phyloP scores from a whole-genome alignment of 83 land plant species.

The Diphasiastrum complanatum region DNA sequence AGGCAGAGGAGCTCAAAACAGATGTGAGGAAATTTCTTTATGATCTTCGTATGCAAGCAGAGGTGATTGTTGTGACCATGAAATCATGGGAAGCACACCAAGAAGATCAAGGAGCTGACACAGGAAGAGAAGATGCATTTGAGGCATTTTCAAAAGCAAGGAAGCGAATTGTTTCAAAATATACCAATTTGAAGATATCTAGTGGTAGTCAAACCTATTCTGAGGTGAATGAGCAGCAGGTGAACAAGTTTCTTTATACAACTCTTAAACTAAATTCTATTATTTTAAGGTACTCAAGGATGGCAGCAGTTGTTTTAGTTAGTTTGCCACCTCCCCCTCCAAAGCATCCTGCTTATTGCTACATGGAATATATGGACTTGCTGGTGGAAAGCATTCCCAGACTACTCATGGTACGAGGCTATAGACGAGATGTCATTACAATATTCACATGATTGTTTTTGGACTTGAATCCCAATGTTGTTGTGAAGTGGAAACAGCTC shows the following conservation, averaged over 20 bases:
- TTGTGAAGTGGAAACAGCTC: too few species aligned
- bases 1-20: slow-evolving; percentile 12
- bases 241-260: slow-evolving; percentile 10
- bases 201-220: neutral
- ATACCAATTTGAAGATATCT: neutral
- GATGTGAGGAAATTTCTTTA: slow-evolving; percentile 15
- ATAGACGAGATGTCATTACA: slow-evolving; percentile 8
- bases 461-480: too few species aligned
- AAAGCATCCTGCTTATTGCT: slow-evolving; percentile 9
- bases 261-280: slow-evolving; percentile 10
- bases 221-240: slow-evolving; percentile 9
- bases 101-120: slow-evolving; percentile 5
- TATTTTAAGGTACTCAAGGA: slow-evolving; percentile 12
- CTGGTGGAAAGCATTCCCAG: slow-evolving; percentile 11
- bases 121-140: slow-evolving; percentile 9
- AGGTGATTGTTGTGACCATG: slow-evolving; percentile 15
- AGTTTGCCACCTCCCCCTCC: slow-evolving; percentile 17
- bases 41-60: slow-evolving; percentile 16
- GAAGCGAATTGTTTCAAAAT: neutral
- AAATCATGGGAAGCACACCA: slow-evolving; percentile 14
- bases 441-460: slow-evolving; percentile 8
- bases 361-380: slow-evolving; percentile 15
- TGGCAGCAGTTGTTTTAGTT: slow-evolving; percentile 11
- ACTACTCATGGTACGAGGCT: slow-evolving; percentile 15
- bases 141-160: slow-evolving; percentile 12